Evolutionary conservation across 208 protist genomes (phyloP).

Genomic region (Leishmania tropica): DNA sequence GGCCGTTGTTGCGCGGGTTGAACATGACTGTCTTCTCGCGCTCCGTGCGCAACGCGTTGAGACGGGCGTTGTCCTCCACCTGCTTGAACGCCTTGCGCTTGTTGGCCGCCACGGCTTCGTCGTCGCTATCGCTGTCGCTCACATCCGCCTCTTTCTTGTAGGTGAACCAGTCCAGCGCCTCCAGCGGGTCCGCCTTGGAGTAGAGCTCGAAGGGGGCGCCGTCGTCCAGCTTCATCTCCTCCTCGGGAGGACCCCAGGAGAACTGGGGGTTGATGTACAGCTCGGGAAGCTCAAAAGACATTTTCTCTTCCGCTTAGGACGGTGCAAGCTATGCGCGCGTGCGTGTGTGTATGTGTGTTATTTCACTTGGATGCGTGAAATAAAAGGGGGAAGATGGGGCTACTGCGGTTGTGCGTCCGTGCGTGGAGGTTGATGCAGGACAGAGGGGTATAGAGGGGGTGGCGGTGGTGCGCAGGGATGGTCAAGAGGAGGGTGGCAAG

Average conservation of each 20-base stretch:
- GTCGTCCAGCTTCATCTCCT: constrained; percentile 68
- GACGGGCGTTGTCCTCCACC: constrained; percentile 70
- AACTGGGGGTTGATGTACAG: constrained; percentile 73
- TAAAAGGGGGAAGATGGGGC: not conserved
- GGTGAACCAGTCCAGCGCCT: constrained; percentile 58
- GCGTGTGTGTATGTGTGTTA: not conserved
- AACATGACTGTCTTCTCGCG: constrained; percentile 35
- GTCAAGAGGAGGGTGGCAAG: not conserved
- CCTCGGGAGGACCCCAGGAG: constrained; percentile 81
- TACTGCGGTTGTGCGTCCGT: not conserved
- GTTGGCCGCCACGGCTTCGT: constrained; percentile 33
- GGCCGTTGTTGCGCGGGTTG: constrained; percentile 31
- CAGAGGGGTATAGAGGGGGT: not conserved
- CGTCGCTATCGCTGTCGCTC: constrained; percentile 30
- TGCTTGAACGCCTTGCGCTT: constrained; percentile 53
- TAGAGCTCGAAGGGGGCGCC: constrained; percentile 63
- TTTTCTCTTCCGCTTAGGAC: constrained; percentile 15
- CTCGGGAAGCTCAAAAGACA: constrained; percentile 81
- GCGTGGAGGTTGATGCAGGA: not conserved
- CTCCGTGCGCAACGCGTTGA: constrained; percentile 66
- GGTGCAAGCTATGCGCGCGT: not conserved
- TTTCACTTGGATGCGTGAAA: not conserved
- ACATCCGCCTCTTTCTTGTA: constrained; percentile 29
- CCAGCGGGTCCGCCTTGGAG: constrained; percentile 60
- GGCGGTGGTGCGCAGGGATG: not conserved